A percentile compares a stretch with the other conserved stretches of the same genome.
phyloP scores from a whole-genome alignment of 345 rosid genomes.

The Brassica nigra region DNA sequence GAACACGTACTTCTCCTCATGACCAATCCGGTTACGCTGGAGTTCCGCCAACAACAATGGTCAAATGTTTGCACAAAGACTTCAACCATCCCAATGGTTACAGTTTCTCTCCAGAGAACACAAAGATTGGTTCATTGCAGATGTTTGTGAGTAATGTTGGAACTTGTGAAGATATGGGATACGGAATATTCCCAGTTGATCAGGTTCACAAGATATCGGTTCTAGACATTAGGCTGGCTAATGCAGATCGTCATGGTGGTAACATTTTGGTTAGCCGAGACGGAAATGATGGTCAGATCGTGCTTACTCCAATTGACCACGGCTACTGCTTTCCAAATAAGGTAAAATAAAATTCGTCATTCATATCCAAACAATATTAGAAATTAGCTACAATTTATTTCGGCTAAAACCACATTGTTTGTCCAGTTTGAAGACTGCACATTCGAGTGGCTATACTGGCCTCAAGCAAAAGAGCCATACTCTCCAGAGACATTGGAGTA shows the following conservation, averaged over 20 bases:
- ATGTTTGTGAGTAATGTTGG: constrained; percentile 72
- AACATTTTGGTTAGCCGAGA: constrained; percentile 74
- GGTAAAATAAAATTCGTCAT: constrained; percentile 35
- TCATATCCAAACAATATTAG: neutral
- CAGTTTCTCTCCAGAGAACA: constrained; percentile 42
- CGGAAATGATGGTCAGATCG: constrained; percentile 45
- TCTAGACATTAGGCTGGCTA: constrained; percentile 88
- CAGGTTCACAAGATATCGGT: constrained; percentile 91
- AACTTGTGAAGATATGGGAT: constrained; percentile 93
- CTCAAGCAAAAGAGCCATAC: constrained; percentile 75
- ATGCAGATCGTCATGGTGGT: constrained; percentile 93
- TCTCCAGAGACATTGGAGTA: constrained; percentile 58
- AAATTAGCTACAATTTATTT: neutral
- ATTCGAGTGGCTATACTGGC: constrained; percentile 95
- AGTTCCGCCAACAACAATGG: constrained; percentile 82
- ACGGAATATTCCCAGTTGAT: constrained; percentile 61
- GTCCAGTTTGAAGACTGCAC: constrained; percentile 89
- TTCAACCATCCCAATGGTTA: constrained; percentile 72
- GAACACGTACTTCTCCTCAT: constrained; percentile 40
- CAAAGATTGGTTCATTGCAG: constrained; percentile 83
- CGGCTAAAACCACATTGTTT: constrained; percentile 4
- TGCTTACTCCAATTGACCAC: constrained; percentile 83
- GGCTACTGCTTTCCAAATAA: constrained; percentile 87
- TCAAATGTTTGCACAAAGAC: constrained; percentile 72
- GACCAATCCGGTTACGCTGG: constrained; percentile 71